Percentiles rank a stretch among this genome's conserved stretches.
These are phyloP conservation scores for Penicillium cataractarum DNA, from an alignment of 495 filamentous ascomycete genomes.

Conservation along the genomic window DNA sequence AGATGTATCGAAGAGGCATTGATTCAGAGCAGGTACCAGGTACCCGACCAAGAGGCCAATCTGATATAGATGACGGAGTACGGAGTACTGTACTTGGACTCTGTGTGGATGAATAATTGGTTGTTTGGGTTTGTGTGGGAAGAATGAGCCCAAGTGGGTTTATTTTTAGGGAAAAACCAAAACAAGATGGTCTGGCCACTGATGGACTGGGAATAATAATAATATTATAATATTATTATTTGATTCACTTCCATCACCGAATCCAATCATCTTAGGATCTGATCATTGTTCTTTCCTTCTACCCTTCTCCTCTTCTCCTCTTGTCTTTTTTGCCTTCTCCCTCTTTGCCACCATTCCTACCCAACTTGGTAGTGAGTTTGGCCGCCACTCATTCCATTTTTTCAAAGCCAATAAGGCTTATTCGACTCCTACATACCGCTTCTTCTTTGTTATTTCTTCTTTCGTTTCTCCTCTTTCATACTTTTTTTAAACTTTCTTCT, in stretches of 20 bases:
- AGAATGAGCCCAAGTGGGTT: constrained; percentile 15
- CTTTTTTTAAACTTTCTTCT: neutral
- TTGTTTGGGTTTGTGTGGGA: neutral
- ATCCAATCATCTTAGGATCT: constrained; percentile 1
- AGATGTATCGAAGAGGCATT: constrained; percentile 9
- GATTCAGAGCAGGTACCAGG: constrained; percentile 27
- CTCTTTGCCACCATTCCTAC: constrained; percentile 4
- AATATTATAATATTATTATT: no score
- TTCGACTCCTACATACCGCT: neutral
- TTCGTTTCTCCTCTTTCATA: constrained; percentile 1
- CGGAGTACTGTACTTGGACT: no score
- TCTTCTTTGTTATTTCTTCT: constrained; percentile 4
- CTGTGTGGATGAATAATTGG: neutral
- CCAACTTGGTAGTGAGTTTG: constrained; percentile 1
- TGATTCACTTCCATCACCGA: neutral
- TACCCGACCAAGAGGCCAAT: constrained; percentile 15
- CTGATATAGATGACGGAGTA: constrained; percentile 2
- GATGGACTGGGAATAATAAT: neutral
- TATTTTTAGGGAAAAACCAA: constrained; percentile 22
- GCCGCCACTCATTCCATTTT: neutral
- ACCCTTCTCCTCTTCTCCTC: constrained; percentile 10
- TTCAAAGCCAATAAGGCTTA: neutral
- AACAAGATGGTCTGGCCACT: constrained; percentile 1
- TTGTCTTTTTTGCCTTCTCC: no score
- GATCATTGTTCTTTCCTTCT: constrained; percentile 11